A percentile compares a stretch with the other conserved stretches of the same genome.
Evolutionary conservation across 768 basidiomycete genomes (phyloP).

Genomic region (Boletus reticulatus): DNA sequence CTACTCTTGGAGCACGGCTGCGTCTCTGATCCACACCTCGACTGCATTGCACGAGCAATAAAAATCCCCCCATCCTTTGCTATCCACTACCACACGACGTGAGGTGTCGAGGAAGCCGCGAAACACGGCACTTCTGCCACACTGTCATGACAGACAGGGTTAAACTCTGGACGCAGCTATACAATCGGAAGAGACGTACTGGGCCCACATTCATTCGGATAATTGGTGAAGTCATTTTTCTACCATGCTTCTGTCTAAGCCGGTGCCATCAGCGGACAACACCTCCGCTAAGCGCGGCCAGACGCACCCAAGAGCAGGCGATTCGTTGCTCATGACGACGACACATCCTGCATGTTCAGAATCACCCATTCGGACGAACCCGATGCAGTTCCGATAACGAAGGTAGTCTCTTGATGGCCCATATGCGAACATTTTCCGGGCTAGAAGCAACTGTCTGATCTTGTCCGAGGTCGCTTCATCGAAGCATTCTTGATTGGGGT

Average conservation of each 20-base stretch:
- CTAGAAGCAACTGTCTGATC: constrained; percentile 54
- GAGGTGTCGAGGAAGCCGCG: constrained; percentile 45
- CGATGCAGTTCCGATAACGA: constrained; percentile 60
- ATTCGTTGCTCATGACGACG: constrained; percentile 66
- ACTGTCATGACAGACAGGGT: constrained; percentile 25
- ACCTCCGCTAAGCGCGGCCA: not conserved
- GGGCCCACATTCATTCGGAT: constrained; percentile 64
- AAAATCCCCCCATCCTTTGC: constrained; percentile 66
- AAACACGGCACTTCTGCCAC: constrained; percentile 37
- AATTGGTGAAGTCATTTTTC: constrained; percentile 26
- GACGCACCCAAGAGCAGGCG: constrained; percentile 14
- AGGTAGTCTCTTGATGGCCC: constrained; percentile 64
- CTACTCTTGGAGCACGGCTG: not conserved
- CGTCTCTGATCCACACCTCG: constrained; percentile 54
- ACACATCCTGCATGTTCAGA: constrained; percentile 56
- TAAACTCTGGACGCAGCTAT: not conserved
- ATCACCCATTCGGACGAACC: constrained; percentile 71
- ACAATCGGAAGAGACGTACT: constrained; percentile 38
- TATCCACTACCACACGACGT: constrained; percentile 45
- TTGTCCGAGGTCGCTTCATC: constrained; percentile 49
- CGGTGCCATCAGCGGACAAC: not conserved
- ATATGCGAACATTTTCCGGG: constrained; percentile 66
- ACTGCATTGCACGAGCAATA: constrained; percentile 53
- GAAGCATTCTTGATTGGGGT: constrained; percentile 68
- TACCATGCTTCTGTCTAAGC: not conserved